Conservation (phyloP, 768 basidiomycete genomes). For the Psilocybe subaeruginosa region DNA sequence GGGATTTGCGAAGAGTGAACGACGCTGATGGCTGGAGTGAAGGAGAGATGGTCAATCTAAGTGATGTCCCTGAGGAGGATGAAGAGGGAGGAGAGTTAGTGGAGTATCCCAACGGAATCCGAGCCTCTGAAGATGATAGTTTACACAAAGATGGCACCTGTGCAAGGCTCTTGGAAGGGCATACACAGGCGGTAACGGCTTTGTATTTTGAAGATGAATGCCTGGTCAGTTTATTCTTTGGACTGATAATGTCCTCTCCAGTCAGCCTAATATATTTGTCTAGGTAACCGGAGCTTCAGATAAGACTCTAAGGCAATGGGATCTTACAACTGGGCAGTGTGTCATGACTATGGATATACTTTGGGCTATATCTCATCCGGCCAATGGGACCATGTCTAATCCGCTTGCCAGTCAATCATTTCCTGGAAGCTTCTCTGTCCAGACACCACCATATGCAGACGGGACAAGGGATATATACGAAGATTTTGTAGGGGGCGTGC, state of each 20-base stretch:
- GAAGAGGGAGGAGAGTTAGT: constrained; percentile 50
- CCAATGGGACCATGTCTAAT: constrained; percentile 43
- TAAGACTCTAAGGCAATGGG: constrained; percentile 99
- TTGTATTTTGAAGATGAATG: constrained; percentile 96
- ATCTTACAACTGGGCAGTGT: constrained; percentile 95
- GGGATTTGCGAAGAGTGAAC: constrained; percentile 89
- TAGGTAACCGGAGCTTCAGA: constrained; percentile 98
- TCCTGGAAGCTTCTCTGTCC: constrained; percentile 71
- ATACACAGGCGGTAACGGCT: constrained; percentile 90
- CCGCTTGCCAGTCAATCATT: constrained; percentile 49
- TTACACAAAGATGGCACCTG: constrained; percentile 61
- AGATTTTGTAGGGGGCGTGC: constrained; percentile 96
- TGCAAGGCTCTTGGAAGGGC: constrained; percentile 81
- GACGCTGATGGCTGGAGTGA: constrained; percentile 67
- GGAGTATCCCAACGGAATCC: constrained; percentile 42
- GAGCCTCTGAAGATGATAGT: constrained; percentile 36
- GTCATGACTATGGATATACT: constrained; percentile 99
- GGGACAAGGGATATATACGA: constrained; percentile 95
- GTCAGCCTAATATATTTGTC: constrained; percentile 19
- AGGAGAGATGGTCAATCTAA: constrained; percentile 57
- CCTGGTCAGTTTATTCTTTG: constrained; percentile 57
- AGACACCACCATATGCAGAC: constrained; percentile 87
- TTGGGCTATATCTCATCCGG: constrained; percentile 96
- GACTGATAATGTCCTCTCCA: constrained; percentile 2
- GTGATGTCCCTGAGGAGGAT: constrained; percentile 68